Percentiles rank a stretch among this genome's conserved stretches.
Conservation (phyloP, 129 eudicot genomes). For the Flaveria robusta region DNA sequence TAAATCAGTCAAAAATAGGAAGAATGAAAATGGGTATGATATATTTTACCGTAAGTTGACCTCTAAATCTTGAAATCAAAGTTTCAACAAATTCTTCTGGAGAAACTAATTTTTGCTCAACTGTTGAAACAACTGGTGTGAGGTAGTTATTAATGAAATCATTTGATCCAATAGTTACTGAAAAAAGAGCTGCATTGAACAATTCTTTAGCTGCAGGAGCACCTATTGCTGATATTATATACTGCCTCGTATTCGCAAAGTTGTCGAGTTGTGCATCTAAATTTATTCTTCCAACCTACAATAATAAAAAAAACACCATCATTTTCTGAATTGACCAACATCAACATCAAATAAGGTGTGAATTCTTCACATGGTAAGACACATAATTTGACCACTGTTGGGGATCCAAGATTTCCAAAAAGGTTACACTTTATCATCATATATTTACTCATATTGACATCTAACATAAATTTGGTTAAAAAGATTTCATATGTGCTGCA, state of each 20-base stretch:
- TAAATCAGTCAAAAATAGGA: too few species aligned
- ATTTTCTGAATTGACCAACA: too few species aligned
- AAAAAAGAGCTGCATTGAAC: slow-evolving; percentile 56
- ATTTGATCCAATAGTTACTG: slow-evolving; percentile 82
- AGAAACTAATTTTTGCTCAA: slow-evolving; percentile 50
- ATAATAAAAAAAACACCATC: background rate
- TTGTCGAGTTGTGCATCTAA: slow-evolving; percentile 84
- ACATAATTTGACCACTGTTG: too few species aligned
- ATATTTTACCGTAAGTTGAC: slow-evolving; percentile 64
- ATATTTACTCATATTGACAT: too few species aligned
- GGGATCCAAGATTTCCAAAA: too few species aligned
- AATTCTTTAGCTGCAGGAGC: slow-evolving; percentile 49
- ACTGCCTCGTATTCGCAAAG: slow-evolving; percentile 79
- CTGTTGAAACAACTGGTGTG: slow-evolving; percentile 51
- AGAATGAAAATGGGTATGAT: too few species aligned
- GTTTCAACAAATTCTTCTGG: slow-evolving; percentile 62
- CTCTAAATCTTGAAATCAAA: slow-evolving; percentile 63
- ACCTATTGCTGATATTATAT: slow-evolving; percentile 61
- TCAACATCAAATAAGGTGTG: too few species aligned
- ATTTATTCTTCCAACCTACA: slow-evolving; percentile 80
- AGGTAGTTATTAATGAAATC: slow-evolving; percentile 91
- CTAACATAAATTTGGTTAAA: too few species aligned
- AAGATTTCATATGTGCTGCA: too few species aligned
- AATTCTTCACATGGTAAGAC: too few species aligned
- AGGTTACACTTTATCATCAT: too few species aligned